Percentiles rank a stretch among this genome's conserved stretches.
Evolutionary conservation across 371 early-diverging fungal genomes (phyloP).

Genomic region (Cokeromyces recurvatus): DNA sequence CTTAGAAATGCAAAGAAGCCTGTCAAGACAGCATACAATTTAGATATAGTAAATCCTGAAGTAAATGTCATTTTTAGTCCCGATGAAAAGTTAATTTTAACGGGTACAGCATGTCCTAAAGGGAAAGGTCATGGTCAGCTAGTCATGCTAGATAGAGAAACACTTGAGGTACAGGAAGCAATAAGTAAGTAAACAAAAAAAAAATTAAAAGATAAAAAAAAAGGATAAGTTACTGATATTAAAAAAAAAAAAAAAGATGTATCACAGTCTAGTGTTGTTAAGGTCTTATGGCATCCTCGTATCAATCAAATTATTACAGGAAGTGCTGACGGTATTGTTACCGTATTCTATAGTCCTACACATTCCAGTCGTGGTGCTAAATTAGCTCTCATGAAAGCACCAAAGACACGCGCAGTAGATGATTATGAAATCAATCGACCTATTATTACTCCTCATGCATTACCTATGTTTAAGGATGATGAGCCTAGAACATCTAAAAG

Average conservation of each 20-base stretch:
- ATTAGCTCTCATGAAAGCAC: conserved; percentile 60
- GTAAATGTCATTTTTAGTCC: conserved; percentile 89
- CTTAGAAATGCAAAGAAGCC: conserved; percentile 70
- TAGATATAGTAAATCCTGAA: conserved; percentile 72
- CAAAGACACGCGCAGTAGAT: conserved; percentile 64
- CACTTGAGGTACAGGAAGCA: conserved; percentile 53
- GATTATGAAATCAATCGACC: conserved; percentile 65
- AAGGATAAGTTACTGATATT: background rate
- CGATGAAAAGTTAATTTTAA: conserved; percentile 68
- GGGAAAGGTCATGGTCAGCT: conserved; percentile 66
- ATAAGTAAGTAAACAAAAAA: conserved; percentile 32
- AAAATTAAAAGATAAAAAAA: too few relatives aligned
- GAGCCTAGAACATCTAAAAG: conserved; percentile 64
- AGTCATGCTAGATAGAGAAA: conserved; percentile 66
- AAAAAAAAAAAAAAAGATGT: conserved; percentile 34
- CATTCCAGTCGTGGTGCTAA: conserved; percentile 74
- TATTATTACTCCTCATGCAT: conserved; percentile 84
- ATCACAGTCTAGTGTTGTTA: conserved; percentile 65
- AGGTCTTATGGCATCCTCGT: conserved; percentile 81
- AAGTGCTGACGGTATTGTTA: conserved; percentile 70
- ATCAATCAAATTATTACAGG: conserved; percentile 87
- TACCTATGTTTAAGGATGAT: conserved; percentile 84
- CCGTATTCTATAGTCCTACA: conserved; percentile 75
- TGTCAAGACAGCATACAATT: conserved; percentile 49
- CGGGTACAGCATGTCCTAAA: conserved; percentile 69